phyloP scores from a whole-genome alignment of 441 rosid species.

The Biscutella auriculata region DNA sequence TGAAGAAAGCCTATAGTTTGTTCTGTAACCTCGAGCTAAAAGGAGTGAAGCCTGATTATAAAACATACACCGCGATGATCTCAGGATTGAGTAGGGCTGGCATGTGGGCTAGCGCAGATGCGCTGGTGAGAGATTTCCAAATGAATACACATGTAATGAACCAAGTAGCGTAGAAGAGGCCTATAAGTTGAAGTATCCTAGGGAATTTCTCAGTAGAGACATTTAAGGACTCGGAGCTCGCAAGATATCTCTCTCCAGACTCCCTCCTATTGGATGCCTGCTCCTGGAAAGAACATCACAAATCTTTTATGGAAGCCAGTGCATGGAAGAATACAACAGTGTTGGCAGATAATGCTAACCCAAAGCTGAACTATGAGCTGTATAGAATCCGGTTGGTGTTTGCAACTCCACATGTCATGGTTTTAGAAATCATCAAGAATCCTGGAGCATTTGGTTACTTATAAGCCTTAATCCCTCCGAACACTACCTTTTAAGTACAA shows the following conservation, averaged over 20 bases:
- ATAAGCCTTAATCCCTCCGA: background rate
- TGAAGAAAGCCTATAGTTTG: constrained; percentile 16
- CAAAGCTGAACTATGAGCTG: constrained; percentile 27
- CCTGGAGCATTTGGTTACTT: constrained; percentile 41
- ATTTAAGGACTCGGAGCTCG: constrained; percentile 32
- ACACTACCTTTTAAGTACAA: too few species aligned
- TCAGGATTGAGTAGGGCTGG: constrained; percentile 24
- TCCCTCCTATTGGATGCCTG: constrained; percentile 39
- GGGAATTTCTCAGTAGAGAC: background rate
- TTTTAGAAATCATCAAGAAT: constrained; percentile 22
- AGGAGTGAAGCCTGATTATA: constrained; percentile 18
- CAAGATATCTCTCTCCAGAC: constrained; percentile 27
- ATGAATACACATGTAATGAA: background rate
- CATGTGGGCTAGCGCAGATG: constrained; percentile 7
- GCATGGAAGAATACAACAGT: constrained; percentile 28
- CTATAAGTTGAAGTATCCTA: constrained; percentile 5
- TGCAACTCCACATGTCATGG: constrained; percentile 23
- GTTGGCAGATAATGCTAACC: constrained; percentile 32
- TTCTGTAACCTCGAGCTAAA: background rate
- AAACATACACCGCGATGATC: constrained; percentile 18
- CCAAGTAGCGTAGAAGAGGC: background rate
- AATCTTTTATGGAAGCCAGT: constrained; percentile 4
- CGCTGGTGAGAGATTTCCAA: background rate
- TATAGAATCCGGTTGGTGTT: constrained; percentile 30
- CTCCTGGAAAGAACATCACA: constrained; percentile 29